Base-by-base conservation (phyloP, 768 basidiomycete genomes). In the Boletus eberwhitei region DNA sequence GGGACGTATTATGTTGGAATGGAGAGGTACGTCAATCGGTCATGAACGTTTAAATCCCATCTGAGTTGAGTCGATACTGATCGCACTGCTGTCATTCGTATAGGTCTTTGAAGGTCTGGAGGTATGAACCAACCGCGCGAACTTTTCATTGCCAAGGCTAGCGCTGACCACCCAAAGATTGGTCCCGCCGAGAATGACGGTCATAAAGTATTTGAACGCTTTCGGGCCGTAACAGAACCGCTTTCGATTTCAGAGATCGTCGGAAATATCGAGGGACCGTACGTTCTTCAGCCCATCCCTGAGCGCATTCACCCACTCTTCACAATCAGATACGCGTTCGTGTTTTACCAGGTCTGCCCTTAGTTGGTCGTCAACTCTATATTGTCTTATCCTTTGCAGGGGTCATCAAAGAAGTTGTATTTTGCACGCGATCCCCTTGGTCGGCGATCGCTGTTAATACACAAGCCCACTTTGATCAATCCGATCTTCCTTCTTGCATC, bases 381-480 rank as follows among this genome's bases (percentile, higher is more conserved):
- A 8, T 38, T 11, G 8, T 52, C 51, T 59, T 29, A 55, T 19
- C 24, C n/a, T 7, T 19, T 46, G 50, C 59, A 86, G 85, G 70
- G 66, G 48, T 39, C 58, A 42, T 73, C 77, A 8, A 66, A 73
- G 31, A 77, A 69, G 32, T 62, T 96, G 9, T 89, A 82, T 71
- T 93, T 87, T 63, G 87, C 79, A 16, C 79, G 91, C 50, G 93
- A 96, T 69, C 90, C 91, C 4, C 79, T 94, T 3, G 93, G 93
- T 8, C 80, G 93, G 36, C 80, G 93, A 44, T 94, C 93, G n/a
- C 77, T 96, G 8, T 74, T 96, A 8, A 74, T 90, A 32, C 88
- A 88, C 54, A 74, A 70, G 54, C 87, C 87, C 29, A 78, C 77
- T 14, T 37, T 57, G 1, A 47, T 50, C 17, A 71, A 71, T 5